Conservation (phyloP, 2,329 filamentous ascomycete species). For the Aspergillus fructus region DNA sequence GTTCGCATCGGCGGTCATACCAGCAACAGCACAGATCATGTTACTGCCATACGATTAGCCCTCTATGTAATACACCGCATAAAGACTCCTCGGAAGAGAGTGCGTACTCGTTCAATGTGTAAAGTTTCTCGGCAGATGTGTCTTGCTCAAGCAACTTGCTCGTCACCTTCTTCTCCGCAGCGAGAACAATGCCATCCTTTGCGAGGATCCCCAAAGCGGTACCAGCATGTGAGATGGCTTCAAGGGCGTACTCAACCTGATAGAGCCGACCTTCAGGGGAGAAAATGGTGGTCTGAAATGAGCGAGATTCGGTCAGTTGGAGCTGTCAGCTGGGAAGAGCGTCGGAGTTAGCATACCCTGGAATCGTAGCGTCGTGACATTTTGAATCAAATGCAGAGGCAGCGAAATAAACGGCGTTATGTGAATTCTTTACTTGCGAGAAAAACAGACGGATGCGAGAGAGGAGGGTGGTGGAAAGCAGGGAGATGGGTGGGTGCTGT, state of each 20-base stretch:
- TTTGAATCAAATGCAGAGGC: slow-evolving; percentile 34
- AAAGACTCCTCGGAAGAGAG: neutral
- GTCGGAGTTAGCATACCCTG: slow-evolving; percentile 62
- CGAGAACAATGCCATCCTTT: slow-evolving; percentile 96
- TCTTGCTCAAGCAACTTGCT: slow-evolving; percentile 99
- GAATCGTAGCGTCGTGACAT: slow-evolving; percentile 99
- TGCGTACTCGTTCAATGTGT: slow-evolving; percentile 93
- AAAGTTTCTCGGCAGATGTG: slow-evolving; percentile 99
- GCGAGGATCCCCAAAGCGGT: slow-evolving; percentile 96
- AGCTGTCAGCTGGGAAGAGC: slow-evolving; percentile 26
- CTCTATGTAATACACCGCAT: neutral
- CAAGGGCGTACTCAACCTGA: slow-evolving; percentile 98
- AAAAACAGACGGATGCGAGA: slow-evolving; percentile 1
- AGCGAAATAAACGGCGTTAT: slow-evolving; percentile 11
- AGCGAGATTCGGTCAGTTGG: slow-evolving; percentile 37
- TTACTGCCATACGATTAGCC: slow-evolving; percentile 62
- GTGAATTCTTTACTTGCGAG: neutral
- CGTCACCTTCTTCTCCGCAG: slow-evolving; percentile 97
- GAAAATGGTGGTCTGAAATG: slow-evolving; percentile 91
- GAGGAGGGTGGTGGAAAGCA: slow-evolving; percentile 2
- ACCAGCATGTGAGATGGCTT: slow-evolving; percentile 97
- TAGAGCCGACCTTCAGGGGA: slow-evolving; percentile 97
- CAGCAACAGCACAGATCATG: slow-evolving; percentile 99
- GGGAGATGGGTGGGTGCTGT: slow-evolving; percentile 13
- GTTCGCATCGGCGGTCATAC: slow-evolving; percentile 99